phyloP scores from a whole-genome alignment of 768 basidiomycete species.

The Sarcodon aspratus region DNA sequence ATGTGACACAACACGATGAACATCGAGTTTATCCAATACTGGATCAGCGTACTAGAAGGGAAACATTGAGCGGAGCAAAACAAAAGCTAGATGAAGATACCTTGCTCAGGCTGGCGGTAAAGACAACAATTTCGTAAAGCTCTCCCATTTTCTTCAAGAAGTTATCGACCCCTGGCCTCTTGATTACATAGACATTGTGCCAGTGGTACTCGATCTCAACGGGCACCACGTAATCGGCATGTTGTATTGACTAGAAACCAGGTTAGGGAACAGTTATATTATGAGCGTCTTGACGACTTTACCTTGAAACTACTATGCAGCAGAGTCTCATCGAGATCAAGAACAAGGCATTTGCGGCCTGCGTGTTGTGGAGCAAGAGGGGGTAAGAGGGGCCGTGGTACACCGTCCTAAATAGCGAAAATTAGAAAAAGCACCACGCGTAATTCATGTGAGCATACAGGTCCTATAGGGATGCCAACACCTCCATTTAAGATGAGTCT shows the following conservation, averaged over 20 bases:
- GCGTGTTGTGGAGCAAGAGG: constrained; percentile 69
- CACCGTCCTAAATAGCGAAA: constrained; percentile 53
- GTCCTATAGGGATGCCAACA: constrained; percentile 88
- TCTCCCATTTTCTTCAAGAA: constrained; percentile 98
- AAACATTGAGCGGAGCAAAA: neutral
- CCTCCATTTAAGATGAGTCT: constrained; percentile 84
- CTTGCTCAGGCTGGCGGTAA: constrained; percentile 97
- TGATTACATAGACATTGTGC: constrained; percentile 99
- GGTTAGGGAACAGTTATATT: constrained; percentile 1
- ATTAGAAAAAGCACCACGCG: constrained; percentile 3
- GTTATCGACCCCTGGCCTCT: constrained; percentile 94
- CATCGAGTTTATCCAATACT: constrained; percentile 92
- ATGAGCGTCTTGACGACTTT: constrained; percentile 4
- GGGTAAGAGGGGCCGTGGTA: constrained; percentile 79
- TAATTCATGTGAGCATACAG: constrained; percentile 36
- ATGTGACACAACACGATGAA: constrained; percentile 86
- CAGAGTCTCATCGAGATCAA: constrained; percentile 95
- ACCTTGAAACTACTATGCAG: constrained; percentile 99
- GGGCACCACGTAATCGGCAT: constrained; percentile 97
- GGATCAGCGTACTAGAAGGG: constrained; percentile 86
- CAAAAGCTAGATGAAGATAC: constrained; percentile 28
- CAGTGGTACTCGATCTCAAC: constrained; percentile 98
- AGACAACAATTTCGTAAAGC: constrained; percentile 95
- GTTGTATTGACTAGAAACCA: constrained; percentile 63
- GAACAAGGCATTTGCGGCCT: constrained; percentile 90